Conservation (phyloP, 192 early-diverging fungal species). For the Coemansia sp. region DNA sequence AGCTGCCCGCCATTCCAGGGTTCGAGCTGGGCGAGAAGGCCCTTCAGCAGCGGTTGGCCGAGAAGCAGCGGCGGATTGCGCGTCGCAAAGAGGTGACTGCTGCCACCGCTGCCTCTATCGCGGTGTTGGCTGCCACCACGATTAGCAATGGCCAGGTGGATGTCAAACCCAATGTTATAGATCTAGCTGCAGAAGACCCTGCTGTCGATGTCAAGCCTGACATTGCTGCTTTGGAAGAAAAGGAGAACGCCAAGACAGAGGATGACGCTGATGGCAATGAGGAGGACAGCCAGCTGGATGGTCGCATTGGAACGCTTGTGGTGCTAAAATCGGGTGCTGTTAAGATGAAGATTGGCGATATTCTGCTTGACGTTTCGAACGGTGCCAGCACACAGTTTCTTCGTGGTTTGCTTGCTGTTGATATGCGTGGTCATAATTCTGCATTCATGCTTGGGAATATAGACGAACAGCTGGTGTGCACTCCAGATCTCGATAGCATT, state of each 20-base stretch:
- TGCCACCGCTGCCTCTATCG: slow-evolving; percentile 14
- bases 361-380: slow-evolving; percentile 42
- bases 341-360: slow-evolving; percentile 34
- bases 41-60: slow-evolving; percentile 15
- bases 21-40: slow-evolving; percentile 43
- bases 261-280: slow-evolving; percentile 9
- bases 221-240: slow-evolving; percentile 10
- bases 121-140: slow-evolving; percentile 22
- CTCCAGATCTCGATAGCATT: slow-evolving; percentile 47
- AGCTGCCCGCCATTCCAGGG: slow-evolving; percentile 25
- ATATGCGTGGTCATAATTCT: slow-evolving; percentile 11
- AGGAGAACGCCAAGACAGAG: slow-evolving; percentile 7
- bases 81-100: slow-evolving; percentile 12
- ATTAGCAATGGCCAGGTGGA: slow-evolving; percentile 15
- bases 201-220: slow-evolving; percentile 38
- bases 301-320: slow-evolving; percentile 44
- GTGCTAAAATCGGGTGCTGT: slow-evolving; percentile 43
- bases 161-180: slow-evolving; percentile 25
- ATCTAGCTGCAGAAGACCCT: slow-evolving; percentile 18
- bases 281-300: slow-evolving; percentile 17
- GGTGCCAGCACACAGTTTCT: slow-evolving; percentile 49
- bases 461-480: slow-evolving; percentile 38
- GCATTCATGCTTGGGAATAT: slow-evolving; percentile 46
- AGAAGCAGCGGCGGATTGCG: slow-evolving; percentile 12
- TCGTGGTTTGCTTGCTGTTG: slow-evolving; percentile 36